Evolutionary conservation across 495 filamentous ascomycete genomes (phyloP).

Genomic region (Hypoxylon fragiforme): DNA sequence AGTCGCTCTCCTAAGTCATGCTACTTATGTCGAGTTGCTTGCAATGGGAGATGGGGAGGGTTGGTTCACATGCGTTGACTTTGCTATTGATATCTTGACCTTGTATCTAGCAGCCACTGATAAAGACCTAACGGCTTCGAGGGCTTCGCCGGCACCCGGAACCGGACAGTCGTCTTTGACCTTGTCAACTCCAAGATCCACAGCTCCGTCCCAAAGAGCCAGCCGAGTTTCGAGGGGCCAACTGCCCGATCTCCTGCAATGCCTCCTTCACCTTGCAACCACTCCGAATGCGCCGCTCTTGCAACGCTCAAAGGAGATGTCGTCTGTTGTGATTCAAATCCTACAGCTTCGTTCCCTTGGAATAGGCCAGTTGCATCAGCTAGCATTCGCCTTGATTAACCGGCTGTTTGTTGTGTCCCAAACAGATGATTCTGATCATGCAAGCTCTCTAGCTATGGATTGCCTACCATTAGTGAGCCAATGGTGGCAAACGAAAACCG

Average conservation of each 20-base stretch:
- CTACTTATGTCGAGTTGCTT: slow-evolving; percentile 79
- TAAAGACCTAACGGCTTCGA: slow-evolving; percentile 35
- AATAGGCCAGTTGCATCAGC: slow-evolving; percentile 65
- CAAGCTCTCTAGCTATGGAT: slow-evolving; percentile 57
- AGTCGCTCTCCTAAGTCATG: slow-evolving; percentile 66
- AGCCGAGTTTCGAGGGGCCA: slow-evolving; percentile 27
- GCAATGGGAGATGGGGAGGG: slow-evolving; percentile 51
- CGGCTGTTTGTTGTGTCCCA: slow-evolving; percentile 64
- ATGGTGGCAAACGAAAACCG: slow-evolving; percentile 71
- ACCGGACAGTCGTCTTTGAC: slow-evolving; percentile 30
- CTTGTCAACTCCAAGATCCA: slow-evolving; percentile 39
- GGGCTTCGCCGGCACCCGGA: slow-evolving; percentile 49
- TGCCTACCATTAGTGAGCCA: slow-evolving; percentile 71
- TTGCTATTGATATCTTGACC: slow-evolving; percentile 62
- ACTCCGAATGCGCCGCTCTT: slow-evolving; percentile 73
- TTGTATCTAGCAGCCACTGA: slow-evolving; percentile 47
- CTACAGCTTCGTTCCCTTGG: slow-evolving; percentile 60
- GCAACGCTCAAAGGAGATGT: slow-evolving; percentile 58
- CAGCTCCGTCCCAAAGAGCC: slow-evolving; percentile 16
- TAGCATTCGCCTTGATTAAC: slow-evolving; percentile 77
- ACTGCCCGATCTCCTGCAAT: slow-evolving; percentile 61
- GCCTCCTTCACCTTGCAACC: slow-evolving; percentile 66
- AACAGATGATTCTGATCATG: slow-evolving; percentile 67
- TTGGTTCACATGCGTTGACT: slow-evolving; percentile 70
- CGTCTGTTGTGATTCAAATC: slow-evolving; percentile 61